Base-by-base conservation (phyloP, 2,329 filamentous ascomycete genomes). In the Ophiosphaerella narmari region DNA sequence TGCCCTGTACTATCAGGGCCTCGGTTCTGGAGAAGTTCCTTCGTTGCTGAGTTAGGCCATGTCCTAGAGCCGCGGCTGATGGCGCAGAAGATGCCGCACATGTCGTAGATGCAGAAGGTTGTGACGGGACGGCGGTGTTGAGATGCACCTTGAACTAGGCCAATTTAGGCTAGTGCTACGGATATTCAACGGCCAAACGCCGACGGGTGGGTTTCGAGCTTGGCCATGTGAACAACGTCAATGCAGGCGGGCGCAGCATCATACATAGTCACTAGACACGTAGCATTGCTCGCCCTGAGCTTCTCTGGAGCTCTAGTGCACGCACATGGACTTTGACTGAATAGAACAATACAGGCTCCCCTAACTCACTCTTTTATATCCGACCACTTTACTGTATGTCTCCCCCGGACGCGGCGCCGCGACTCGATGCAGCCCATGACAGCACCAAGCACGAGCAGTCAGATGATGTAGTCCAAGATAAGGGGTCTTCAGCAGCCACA, bases 61-160 rank as follows among this genome's bases (percentile, higher is more conserved):
- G 67, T 43, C 40, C 65, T 54, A 29, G 32, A 54, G 47, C 58
- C 39, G 42, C 52, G 59, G 56, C 74, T 74, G 56, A 81, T 67
- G 14, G 78, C 80, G 66, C 78, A 80, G 67, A 78, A 81, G 54
- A 82, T 82, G 59, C 80, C 81, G 55, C 72, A 74, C 72, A 73
- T 74, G 49, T 37, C 29, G 21, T n/a, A 14, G 18, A 24, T 36
- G 21, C 50, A 38, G 34, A 43, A 41, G 24, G 14, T 46, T 35
- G 56, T 35, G 49, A 49, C 52, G 52, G 43, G 31, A 50, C 49
- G 47, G 35, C 51, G 51, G 55, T 52, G 45, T 48, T 51, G 50
- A 39, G 38, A 47, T 37, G 43, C 40, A 31, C 18, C 18, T 21
- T 21, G 18, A 5, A 21, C 18, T 21, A 21, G 18, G 4, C 18